Percentiles rank a stretch among this genome's conserved stretches.
Conservation (phyloP, 2,329 filamentous ascomycete genomes). For the Aspergillus ustus region DNA sequence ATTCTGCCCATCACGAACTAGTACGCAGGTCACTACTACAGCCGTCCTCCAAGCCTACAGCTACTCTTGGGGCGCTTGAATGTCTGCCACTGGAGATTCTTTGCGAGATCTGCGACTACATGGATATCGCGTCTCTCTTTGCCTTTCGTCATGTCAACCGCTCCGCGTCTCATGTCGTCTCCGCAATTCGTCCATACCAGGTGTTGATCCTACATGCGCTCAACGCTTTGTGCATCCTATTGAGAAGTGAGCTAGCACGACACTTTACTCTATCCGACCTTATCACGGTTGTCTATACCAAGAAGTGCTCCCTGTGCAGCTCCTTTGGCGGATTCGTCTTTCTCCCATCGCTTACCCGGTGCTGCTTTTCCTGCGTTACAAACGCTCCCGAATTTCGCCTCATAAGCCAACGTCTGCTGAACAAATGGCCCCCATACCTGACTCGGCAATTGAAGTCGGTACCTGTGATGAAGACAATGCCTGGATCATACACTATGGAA, state of each 20-base stretch:
- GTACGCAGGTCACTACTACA: background rate
- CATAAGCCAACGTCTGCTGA: no score
- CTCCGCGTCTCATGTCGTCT: background rate
- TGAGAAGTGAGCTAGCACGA: background rate
- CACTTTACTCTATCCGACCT: background rate
- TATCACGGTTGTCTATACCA: background rate
- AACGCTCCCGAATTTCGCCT: background rate
- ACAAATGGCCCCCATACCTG: background rate
- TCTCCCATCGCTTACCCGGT: no score
- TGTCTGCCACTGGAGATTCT: background rate
- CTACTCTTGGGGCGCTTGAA: background rate
- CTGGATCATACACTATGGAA: no score
- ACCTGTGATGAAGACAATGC: no score
- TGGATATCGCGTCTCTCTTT: background rate
- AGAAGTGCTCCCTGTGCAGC: background rate
- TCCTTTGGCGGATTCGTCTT: background rate
- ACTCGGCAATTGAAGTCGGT: no score
- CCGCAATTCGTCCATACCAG: background rate
- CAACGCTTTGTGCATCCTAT: background rate
- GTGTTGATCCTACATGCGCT: background rate
- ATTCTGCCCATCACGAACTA: background rate
- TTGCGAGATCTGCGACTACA: background rate
- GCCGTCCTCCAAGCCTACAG: background rate
- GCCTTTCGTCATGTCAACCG: background rate
- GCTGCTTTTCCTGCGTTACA: background rate